Evolutionary conservation across 768 basidiomycete genomes (phyloP), one percentile per base, ranked within the genome.

Genomic region (Nidularia pulvinata): DNA sequence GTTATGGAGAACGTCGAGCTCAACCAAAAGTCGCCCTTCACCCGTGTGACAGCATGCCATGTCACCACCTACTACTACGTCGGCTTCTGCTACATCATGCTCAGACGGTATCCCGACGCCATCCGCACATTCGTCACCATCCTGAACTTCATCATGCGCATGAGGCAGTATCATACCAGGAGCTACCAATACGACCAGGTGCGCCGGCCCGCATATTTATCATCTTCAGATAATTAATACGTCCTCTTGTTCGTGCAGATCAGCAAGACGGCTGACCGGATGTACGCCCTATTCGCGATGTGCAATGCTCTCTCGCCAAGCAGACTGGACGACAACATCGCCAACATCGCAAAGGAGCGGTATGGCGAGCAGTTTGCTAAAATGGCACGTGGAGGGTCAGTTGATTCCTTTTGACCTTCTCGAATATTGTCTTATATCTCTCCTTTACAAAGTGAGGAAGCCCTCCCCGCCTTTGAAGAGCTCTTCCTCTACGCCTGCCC

Each of bases 41-140:
- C 93, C 33, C 85, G 93, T 2, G 94, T 97, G 14, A 98, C 95
- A 1, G 93, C 96, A n/a, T 95, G 93, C 61, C 95, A 97, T 74
- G 94, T 98, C 56, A 83, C 93, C 49, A 91, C 91, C 2, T 93
- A 93, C 69, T 97, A 97, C 77, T 93, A 96, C 65, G 92, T 96
- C 57, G 95, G 95, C 34, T 91, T 98, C 78, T 95, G 95, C 74
- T 98, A 98, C 73, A 83, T 98, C 69, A 92, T 94, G 82, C 83
- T 99, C 44, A 82, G 93, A 45, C 85, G 97, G 58, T 97, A 95
- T 71, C 87, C 95, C 4, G 97, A 99, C 65, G 97, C 97, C 22
- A 93, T 93, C 67, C 90, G 95, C 37, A 88, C 92, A 4, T 96
- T 98, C 66, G 91, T 94, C 36, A 88, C 88, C 10, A 89, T 96